Evolutionary conservation across 2,329 filamentous ascomycete species (phyloP).

Genomic region (Bipolaris sorokiniana): DNA sequence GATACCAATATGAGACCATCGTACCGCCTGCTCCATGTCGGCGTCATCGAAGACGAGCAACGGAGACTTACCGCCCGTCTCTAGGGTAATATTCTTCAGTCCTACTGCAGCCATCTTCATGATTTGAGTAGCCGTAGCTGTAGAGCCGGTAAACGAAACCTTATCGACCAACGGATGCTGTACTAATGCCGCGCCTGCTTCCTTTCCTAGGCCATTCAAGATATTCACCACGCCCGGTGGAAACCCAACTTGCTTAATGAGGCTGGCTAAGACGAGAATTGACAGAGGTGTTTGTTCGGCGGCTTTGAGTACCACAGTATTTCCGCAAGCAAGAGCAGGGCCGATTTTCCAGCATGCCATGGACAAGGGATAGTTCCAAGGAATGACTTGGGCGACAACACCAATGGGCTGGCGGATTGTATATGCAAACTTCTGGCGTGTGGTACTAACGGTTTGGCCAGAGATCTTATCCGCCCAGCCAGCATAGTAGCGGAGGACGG

Average conservation of each 20-base stretch:
- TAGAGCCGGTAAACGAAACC: slow-evolving; percentile 77
- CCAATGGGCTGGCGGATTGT: slow-evolving; percentile 50
- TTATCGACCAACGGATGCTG: slow-evolving; percentile 72
- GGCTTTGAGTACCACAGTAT: slow-evolving; percentile 61
- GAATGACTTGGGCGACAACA: slow-evolving; percentile 34
- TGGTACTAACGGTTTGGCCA: slow-evolving; percentile 71
- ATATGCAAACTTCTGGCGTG: slow-evolving; percentile 72
- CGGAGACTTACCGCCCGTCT: slow-evolving; percentile 63
- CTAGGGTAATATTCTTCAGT: slow-evolving; percentile 64
- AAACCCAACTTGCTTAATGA: slow-evolving; percentile 64
- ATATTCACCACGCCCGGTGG: slow-evolving; percentile 51
- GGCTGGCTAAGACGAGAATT: slow-evolving; percentile 52
- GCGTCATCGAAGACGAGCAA: slow-evolving; percentile 61
- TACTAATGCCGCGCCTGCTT: slow-evolving; percentile 65
- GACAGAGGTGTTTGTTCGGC: slow-evolving; percentile 61
- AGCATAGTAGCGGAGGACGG: slow-evolving; percentile 69
- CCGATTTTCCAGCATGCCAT: slow-evolving; percentile 61
- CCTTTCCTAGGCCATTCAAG: slow-evolving; percentile 65
- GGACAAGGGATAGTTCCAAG: slow-evolving; percentile 52
- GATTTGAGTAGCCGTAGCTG: slow-evolving; percentile 70
- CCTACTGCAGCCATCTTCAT: slow-evolving; percentile 71
- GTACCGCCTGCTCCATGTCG: slow-evolving; percentile 64
- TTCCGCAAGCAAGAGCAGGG: slow-evolving; percentile 62
- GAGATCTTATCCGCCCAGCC: slow-evolving; percentile 79
- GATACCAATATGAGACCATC: slow-evolving; percentile 66